These are phyloP conservation scores for Aureobasidium namibiae DNA, from an alignment of 2,329 filamentous ascomycete genomes.

Conservation along the genomic window DNA sequence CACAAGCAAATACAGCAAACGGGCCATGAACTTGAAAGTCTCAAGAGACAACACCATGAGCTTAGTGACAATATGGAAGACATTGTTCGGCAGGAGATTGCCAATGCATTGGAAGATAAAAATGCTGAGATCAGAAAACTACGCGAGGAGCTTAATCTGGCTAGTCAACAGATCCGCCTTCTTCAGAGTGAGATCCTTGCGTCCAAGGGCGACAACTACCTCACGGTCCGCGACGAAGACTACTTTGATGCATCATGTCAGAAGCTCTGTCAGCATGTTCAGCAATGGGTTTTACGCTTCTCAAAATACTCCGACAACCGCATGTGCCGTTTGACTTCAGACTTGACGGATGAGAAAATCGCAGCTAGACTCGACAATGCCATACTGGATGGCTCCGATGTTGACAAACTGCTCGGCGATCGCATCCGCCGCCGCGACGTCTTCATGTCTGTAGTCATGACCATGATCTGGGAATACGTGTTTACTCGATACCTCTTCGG, in stretches of 20 bases:
- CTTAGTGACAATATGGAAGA: constrained; percentile 56
- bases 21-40: constrained; percentile 59
- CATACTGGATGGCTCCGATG: constrained; percentile 87
- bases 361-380: constrained; percentile 91
- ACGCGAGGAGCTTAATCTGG: constrained; percentile 66
- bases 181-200: constrained; percentile 53
- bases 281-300: constrained; percentile 96
- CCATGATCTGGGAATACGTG: constrained; percentile 98
- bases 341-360: constrained; percentile 86
- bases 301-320: constrained; percentile 95
- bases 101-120: constrained; percentile 64
- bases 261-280: constrained; percentile 88
- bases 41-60: constrained; percentile 55
- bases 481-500: constrained; percentile 97
- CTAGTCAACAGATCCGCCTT: constrained; percentile 52
- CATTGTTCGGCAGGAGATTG: constrained; percentile 53
- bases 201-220: constrained; percentile 58
- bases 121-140: constrained; percentile 75
- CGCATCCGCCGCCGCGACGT: constrained; percentile 83
- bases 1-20: constrained; percentile 50
- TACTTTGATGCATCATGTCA: constrained; percentile 93
- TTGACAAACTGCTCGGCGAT: constrained; percentile 79
- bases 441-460: constrained; percentile 98
- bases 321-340: constrained; percentile 70
- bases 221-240: constrained; percentile 77